These are phyloP conservation scores for Dioszegia crocea DNA, from an alignment of 768 basidiomycete species.

Conservation along the genomic window DNA sequence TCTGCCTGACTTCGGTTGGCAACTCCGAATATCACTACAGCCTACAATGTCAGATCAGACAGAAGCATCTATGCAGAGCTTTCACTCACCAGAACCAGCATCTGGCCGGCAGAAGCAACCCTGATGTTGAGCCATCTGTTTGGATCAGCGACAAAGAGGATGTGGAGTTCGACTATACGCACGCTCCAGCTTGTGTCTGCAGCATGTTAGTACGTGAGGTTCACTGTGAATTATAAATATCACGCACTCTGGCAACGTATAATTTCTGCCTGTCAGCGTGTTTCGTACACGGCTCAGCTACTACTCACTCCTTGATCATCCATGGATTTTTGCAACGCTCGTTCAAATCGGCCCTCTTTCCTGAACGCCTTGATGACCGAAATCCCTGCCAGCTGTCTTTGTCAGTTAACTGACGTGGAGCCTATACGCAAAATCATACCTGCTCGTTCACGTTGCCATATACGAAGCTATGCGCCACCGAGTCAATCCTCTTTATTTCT, in stretches of 20 bases:
- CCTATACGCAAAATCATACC: conserved; percentile 11
- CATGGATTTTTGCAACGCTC: conserved; percentile 6
- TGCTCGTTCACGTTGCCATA: conserved; percentile 35
- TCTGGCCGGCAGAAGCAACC: conserved; percentile 63
- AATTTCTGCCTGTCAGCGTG: conserved; percentile 7
- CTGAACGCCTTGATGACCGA: conserved; percentile 19
- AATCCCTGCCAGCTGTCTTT: conserved; percentile 14
- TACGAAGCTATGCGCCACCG: conserved; percentile 24
- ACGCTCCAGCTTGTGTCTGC: too few relatives aligned
- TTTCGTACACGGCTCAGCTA: too few relatives aligned
- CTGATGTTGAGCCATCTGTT: conserved; percentile 61
- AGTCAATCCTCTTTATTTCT: conserved; percentile 39
- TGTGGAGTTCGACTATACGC: too few relatives aligned
- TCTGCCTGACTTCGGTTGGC: conserved; percentile 59
- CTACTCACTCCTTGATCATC: conserved; percentile 17
- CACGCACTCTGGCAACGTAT: conserved; percentile 7
- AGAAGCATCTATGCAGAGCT: too few relatives aligned
- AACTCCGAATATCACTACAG: conserved; percentile 65
- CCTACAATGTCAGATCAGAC: conserved; percentile 36
- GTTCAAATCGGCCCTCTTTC: conserved; percentile 12
- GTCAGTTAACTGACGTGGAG: too few relatives aligned
- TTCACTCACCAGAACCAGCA: conserved; percentile 57
- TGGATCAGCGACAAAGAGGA: too few relatives aligned
- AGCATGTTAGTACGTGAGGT: too few relatives aligned
- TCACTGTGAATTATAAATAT: too few relatives aligned